These are phyloP conservation scores for Phytophthora colocasiae DNA, from an alignment of 352 stramenopile genomes.

Conservation along the genomic window DNA sequence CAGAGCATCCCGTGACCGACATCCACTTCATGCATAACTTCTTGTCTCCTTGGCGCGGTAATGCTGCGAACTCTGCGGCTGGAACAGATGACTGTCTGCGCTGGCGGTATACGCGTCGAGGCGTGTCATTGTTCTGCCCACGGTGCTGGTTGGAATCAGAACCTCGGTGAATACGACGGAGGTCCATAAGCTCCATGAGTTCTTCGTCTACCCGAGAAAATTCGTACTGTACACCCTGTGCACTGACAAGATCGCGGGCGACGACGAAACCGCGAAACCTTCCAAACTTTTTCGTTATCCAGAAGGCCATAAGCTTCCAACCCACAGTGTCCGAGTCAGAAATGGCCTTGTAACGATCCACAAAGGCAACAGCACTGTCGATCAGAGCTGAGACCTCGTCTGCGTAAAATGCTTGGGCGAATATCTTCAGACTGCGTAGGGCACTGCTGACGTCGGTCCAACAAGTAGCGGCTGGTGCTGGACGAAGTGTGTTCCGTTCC, in stretches of 20 bases:
- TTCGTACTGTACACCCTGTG: neutral
- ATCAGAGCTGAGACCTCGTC: neutral
- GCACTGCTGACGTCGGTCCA: neutral
- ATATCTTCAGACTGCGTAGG: neutral
- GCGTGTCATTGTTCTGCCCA: neutral
- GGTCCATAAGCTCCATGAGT: slow-evolving; percentile 1
- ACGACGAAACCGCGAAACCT: slow-evolving; percentile 9
- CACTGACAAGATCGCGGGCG: neutral
- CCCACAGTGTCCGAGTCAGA: neutral
- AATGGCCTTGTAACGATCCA: neutral
- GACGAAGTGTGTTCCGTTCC: neutral
- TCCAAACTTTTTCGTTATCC: slow-evolving; percentile 16
- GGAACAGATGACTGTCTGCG: neutral
- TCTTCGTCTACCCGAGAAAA: slow-evolving; percentile 17
- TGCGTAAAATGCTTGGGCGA: slow-evolving; percentile 1
- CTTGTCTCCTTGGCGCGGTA: slow-evolving; percentile 4
- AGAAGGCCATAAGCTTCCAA: slow-evolving; percentile 17
- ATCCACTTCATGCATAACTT: slow-evolving; percentile 13
- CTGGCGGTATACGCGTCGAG: neutral
- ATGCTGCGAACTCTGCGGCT: neutral
- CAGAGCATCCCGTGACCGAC: neutral
- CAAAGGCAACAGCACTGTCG: neutral
- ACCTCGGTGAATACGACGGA: neutral
- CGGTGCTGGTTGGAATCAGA: neutral
- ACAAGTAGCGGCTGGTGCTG: neutral